phyloP scores from a whole-genome alignment of 2,329 filamentous ascomycete genomes.

The Botryotinia convoluta region DNA sequence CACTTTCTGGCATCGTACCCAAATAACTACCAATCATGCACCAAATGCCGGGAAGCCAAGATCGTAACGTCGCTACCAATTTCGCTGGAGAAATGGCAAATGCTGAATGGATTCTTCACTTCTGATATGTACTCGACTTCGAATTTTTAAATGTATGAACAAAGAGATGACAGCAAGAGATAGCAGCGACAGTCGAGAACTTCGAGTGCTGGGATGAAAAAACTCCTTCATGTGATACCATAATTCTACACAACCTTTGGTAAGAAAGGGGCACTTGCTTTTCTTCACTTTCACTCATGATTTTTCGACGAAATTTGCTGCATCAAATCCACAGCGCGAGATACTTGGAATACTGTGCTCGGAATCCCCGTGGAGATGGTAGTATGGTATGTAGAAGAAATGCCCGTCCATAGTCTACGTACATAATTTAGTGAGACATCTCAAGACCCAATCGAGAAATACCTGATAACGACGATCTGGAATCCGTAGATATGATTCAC shows the following conservation, averaged over 20 bases:
- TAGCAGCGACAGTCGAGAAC: fast-evolving
- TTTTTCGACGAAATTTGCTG: fast-evolving
- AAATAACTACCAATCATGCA: background rate
- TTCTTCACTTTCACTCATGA: background rate
- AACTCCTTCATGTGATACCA: background rate
- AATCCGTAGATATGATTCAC: background rate
- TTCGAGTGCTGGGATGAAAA: background rate
- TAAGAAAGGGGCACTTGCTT: background rate
- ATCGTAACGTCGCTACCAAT: background rate
- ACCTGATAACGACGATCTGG: background rate
- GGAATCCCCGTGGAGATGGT: background rate
- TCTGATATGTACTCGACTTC: background rate
- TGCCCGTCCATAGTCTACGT: fast-evolving
- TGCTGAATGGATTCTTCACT: background rate
- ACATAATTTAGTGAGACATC: background rate
- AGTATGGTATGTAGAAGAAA: background rate
- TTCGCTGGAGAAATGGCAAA: background rate
- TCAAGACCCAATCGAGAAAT: background rate
- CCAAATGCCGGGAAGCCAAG: background rate
- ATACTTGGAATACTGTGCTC: background rate
- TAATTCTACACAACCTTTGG: background rate
- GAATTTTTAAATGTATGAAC: background rate
- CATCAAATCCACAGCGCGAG: no score
- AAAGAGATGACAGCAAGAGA: background rate
- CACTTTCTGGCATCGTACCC: background rate